Percentiles rank a stretch among this genome's conserved stretches.
Evolutionary conservation across 768 basidiomycete species (phyloP).

Genomic region (Roridomyces roridus): DNA sequence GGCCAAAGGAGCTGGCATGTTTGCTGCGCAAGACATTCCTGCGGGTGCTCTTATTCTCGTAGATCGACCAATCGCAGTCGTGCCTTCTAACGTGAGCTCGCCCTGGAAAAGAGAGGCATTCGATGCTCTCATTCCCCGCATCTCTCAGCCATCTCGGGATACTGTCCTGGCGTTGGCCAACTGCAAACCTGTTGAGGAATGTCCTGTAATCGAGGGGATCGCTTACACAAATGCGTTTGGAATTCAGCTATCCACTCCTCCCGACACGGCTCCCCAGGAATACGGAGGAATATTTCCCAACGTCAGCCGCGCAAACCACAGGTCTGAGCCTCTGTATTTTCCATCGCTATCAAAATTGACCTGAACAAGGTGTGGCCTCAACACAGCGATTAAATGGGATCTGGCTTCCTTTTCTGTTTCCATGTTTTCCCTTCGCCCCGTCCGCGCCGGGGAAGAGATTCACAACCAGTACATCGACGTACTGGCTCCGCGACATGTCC

Average conservation of each 20-base stretch:
- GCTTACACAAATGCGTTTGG: slow-evolving; percentile 48
- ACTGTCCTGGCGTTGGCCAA: slow-evolving; percentile 33
- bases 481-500: slow-evolving; percentile 39
- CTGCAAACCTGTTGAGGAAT: slow-evolving; percentile 38
- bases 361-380: slow-evolving; percentile 47
- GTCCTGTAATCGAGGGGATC: slow-evolving; percentile 47
- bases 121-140: slow-evolving; percentile 26
- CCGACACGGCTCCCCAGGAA: slow-evolving; percentile 31
- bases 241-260: slow-evolving; percentile 38
- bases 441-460: slow-evolving; percentile 48
- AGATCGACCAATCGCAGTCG: slow-evolving; percentile 33
- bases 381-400: slow-evolving; percentile 51
- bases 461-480: slow-evolving; percentile 52
- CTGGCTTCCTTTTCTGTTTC: slow-evolving; percentile 41
- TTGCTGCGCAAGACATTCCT: slow-evolving; percentile 25
- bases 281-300: slow-evolving; percentile 51
- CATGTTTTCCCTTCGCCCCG: slow-evolving; percentile 47
- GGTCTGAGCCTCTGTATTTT: slow-evolving; percentile 29
- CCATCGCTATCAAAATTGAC: neutral
- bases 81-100: slow-evolving; percentile 26
- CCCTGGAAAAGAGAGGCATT: slow-evolving; percentile 27
- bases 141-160: slow-evolving; percentile 25
- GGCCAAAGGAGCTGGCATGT: slow-evolving; percentile 36
- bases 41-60: slow-evolving; percentile 30
- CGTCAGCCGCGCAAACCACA: slow-evolving; percentile 52